Percentiles rank a stretch among this genome's conserved stretches.
Conservation (phyloP, 1,284 basidiomycete species). For the Volvariella volvacea region DNA sequence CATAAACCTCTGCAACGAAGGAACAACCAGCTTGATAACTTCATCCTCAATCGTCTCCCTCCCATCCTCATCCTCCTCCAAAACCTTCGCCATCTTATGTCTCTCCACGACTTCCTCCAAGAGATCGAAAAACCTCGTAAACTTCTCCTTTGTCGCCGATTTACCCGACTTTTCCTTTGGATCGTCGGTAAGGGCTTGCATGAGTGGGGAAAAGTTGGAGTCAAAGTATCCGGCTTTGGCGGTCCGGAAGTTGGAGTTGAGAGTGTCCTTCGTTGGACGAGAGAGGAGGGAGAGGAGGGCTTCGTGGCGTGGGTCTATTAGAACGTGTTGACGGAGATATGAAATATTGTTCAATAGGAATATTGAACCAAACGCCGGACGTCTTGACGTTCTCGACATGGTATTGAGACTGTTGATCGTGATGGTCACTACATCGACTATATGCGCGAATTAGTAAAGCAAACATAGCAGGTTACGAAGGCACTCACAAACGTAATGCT, state of each 20-base stretch:
- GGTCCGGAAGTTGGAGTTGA: constrained; percentile 65
- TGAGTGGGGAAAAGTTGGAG: constrained; percentile 68
- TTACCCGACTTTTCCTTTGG: constrained; percentile 52
- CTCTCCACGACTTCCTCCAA: constrained; percentile 72
- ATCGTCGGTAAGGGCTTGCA: constrained; percentile 66
- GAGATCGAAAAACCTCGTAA: constrained; percentile 70
- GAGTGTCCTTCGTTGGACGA: constrained; percentile 49
- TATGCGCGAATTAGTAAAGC: not conserved
- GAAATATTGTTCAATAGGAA: constrained; percentile 76
- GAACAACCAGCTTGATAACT: constrained; percentile 67
- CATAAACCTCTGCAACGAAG: constrained; percentile 63
- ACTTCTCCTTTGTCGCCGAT: constrained; percentile 69
- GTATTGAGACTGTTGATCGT: constrained; percentile 51
- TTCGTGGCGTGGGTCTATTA: constrained; percentile 42
- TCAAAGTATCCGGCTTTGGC: constrained; percentile 80
- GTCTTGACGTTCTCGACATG: constrained; percentile 54
- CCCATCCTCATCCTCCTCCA: constrained; percentile 62
- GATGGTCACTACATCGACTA: constrained; percentile 66
- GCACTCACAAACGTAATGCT: constrained; percentile 66
- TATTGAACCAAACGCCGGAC: constrained; percentile 63
- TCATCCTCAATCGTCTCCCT: constrained; percentile 59
- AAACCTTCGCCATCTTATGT: constrained; percentile 58
- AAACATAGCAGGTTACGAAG: constrained; percentile 6
- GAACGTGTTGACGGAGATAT: constrained; percentile 53
- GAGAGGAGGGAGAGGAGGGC: constrained; percentile 46